Conservation (phyloP, 2,329 filamentous ascomycete genomes). For the Pseudogymnoascus sp. region DNA sequence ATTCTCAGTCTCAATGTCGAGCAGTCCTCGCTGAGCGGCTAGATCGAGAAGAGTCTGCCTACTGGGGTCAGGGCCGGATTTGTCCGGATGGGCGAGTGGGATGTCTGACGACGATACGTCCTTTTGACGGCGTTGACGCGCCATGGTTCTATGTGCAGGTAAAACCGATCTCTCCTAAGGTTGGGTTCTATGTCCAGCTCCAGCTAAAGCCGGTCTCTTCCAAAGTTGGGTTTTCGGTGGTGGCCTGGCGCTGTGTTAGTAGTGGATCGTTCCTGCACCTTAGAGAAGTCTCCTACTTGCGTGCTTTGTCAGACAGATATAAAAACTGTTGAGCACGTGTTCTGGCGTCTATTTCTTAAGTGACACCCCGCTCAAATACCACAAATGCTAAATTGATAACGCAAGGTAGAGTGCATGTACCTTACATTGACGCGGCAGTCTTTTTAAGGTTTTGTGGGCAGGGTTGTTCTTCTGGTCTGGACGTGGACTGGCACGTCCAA, state of each 20-base stretch:
- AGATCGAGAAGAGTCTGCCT: slow-evolving; percentile 67
- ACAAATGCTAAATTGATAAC: slow-evolving; percentile 4
- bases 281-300: not conserved
- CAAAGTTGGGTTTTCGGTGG: not conserved
- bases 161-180: not conserved
- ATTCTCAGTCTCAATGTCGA: slow-evolving; percentile 18
- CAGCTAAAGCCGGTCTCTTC: not conserved
- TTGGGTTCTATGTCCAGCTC: slow-evolving; percentile 3
- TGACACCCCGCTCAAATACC: not conserved
- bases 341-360: not conserved
- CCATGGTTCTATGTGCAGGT: slow-evolving; percentile 30
- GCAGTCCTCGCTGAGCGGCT: slow-evolving; percentile 55
- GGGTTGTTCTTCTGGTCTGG: not conserved
- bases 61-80: slow-evolving; percentile 47
- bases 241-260: not conserved
- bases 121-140: slow-evolving; percentile 41
- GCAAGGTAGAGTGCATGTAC: slow-evolving; percentile 8
- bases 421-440: slow-evolving; percentile 1
- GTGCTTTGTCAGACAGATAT: not conserved
- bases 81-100: slow-evolving; percentile 62
- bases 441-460: slow-evolving; percentile 8
- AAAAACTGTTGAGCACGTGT: slow-evolving; percentile 1
- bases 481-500: not conserved
- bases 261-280: not conserved
- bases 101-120: slow-evolving; percentile 42